Evolutionary conservation across 2,329 filamentous ascomycete species (phyloP), one percentile per base, ranked within the genome.

Genomic region (Ophiostoma sp.): DNA sequence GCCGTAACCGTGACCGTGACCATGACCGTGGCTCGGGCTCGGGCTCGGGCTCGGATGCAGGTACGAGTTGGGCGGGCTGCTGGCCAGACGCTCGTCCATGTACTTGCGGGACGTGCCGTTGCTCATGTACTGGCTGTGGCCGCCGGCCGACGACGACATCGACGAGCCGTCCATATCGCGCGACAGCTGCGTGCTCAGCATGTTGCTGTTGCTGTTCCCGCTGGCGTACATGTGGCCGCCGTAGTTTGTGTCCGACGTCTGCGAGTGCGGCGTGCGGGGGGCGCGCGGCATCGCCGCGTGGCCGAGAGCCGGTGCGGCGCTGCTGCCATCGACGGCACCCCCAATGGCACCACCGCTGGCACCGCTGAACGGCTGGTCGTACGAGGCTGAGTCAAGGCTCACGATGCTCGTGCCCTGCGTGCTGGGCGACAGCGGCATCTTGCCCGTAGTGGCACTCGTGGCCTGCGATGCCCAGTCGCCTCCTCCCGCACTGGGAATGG

Each of bases 351-450:
- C n/a, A n/a, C n/a, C n/a, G n/a, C n/a, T 42, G 40, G 60, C 60
- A 8, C 60, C 11, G 40, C 60, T 63, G 18, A 18, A 63, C 14
- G 80, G 79, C 18, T 81, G 81, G 64, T 87, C 85, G 67, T 82
- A 74, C 7, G 85, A 87, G 49, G 82, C 74, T 7, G 85, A 87
- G 60, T 87, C 84, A 67, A 82, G 81, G 76, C 86, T 88, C 72
- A 86, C 82, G 71, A 89, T 85, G 75, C 86, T 89, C 18, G 87
- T 89, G 52, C 86, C 87, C 74, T 87, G 82, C 2, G 87, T 89
- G 74, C 86, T 88, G 2, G 87, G 87, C 38, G 86, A 88, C 47
- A 88, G 77, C 3, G 86, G 85, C 82, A 87, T 83, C 76, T 87
- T 87, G 65, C 85, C 83, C 1, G 85, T 88, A 1, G 85, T 86